Percentiles rank a stretch among this genome's conserved stretches.
These are phyloP conservation scores for Xylaria sp. DNA, from an alignment of 2,329 filamentous ascomycete genomes.

Conservation along the genomic window DNA sequence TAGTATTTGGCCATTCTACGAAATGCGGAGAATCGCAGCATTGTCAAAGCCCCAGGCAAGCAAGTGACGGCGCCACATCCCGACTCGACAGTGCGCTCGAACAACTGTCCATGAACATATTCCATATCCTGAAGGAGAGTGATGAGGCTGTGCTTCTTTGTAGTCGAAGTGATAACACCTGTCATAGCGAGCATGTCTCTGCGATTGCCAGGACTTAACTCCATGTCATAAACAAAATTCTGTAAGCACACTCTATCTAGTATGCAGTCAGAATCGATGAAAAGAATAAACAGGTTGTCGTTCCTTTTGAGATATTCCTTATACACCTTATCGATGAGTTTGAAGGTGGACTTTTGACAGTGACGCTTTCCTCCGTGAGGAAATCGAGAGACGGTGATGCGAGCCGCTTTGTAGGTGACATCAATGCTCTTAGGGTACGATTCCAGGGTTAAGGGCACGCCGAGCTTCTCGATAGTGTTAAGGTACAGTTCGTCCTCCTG, in stretches of 20 bases:
- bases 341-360: constrained; percentile 93
- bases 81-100: constrained; percentile 94
- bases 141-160: constrained; percentile 86
- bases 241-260: constrained; percentile 91
- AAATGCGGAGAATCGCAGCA: constrained; percentile 95
- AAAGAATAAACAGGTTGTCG: constrained; percentile 93
- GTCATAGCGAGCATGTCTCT: constrained; percentile 98
- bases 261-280: constrained; percentile 98
- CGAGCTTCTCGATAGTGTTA: constrained; percentile 84
- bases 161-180: constrained; percentile 94
- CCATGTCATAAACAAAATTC: constrained; percentile 99
- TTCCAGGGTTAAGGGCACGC: constrained; percentile 80
- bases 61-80: constrained; percentile 95
- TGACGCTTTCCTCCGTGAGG: constrained; percentile 92
- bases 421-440: constrained; percentile 91
- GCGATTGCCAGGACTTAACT: constrained; percentile 91
- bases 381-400: constrained; percentile 92
- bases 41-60: constrained; percentile 92
- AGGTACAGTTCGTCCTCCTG: constrained; percentile 89
- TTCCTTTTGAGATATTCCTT: constrained; percentile 85
- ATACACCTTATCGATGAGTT: constrained; percentile 93
- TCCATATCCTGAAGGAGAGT: constrained; percentile 98
- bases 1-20: constrained; percentile 98
- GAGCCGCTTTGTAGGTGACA: constrained; percentile 81
- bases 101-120: constrained; percentile 95